Base-by-base conservation (phyloP, 106 monocot genomes). In the Amphibolis antarctica region DNA sequence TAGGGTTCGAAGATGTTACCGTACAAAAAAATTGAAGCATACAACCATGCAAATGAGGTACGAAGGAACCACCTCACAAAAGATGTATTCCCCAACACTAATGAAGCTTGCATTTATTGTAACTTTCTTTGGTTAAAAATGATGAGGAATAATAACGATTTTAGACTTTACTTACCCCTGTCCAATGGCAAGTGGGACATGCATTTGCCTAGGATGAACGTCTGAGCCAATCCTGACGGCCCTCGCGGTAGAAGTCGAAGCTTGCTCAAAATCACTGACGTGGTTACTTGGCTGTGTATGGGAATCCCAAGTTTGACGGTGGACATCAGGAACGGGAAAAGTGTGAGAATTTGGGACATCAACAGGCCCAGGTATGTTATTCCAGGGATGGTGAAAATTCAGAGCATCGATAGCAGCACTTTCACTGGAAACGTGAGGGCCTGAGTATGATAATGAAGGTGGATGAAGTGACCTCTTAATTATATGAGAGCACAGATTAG, bases 401-500 rank as follows among this genome's bases (percentile, higher is more conserved):
- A 77, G 19, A 20, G 60, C 77, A 75, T 79, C 81, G 48, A 45
- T 19, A 42, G 28, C 50, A 42, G 28, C 50, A 42, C 18, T 31
- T 44, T 74, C 81, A 27, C 55, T 64, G 3, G 74, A 28, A 52
- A 60, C 45, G 63, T 62, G 69, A 28, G 76, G 64, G 42, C 49
- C 72, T 23, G 72, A 70, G 23, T 84, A 84, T 52, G 84, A 68
- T 58, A 75, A 64, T 50, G 69, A 79, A 43, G 65, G 71, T 28
- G 71, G 76, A 21, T 78, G 78, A 0, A 74, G 55, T 83, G 80
- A 46, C 79, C 69, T 36, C n/a, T n/a, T n/a, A n/a, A n/a, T n/a
- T n/a, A 80, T 22, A 67, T 82, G 83, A 46, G 83, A 75, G 54
- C 75, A 74, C 31, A 71, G 55, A 75, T 79, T 76, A 44, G 73